Conservation (phyloP, 139 green algal species). For the Yamagishiella unicocca region DNA sequence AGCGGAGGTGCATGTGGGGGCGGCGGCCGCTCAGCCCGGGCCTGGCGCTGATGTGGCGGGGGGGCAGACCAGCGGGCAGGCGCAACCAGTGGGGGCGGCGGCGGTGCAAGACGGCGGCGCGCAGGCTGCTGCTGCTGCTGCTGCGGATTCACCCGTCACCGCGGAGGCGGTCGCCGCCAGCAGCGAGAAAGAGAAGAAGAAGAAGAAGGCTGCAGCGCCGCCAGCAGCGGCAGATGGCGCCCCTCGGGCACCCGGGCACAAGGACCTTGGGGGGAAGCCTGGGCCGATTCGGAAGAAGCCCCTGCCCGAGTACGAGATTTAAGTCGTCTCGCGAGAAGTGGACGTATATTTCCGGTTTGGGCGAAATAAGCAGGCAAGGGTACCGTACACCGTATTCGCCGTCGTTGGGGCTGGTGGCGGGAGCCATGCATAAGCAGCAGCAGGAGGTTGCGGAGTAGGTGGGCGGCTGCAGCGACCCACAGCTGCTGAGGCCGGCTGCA, state of each 20-base stretch:
- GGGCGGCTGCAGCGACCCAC: too few species aligned
- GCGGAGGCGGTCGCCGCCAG: neutral
- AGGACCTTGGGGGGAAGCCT: neutral
- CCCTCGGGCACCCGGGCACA: too few species aligned
- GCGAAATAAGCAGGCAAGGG: too few species aligned
- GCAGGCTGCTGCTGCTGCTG: neutral
- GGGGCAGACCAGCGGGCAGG: neutral
- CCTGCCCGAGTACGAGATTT: constrained; percentile 35
- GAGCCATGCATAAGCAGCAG: too few species aligned
- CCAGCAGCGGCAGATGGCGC: neutral
- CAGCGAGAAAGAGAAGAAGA: neutral
- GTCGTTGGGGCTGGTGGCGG: too few species aligned
- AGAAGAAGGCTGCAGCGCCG: neutral
- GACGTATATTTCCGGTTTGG: too few species aligned
- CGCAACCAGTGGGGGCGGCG: neutral
- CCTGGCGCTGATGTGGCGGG: neutral
- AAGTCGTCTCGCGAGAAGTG: neutral
- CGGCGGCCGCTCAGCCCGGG: neutral
- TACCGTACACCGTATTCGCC: too few species aligned
- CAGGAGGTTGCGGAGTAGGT: too few species aligned
- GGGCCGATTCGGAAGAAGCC: too few species aligned
- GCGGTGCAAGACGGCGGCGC: neutral
- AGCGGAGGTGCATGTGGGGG: neutral
- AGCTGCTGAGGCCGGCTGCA: too few species aligned
- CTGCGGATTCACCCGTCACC: neutral